A percentile compares a stretch with the other conserved stretches of the same genome.
Conservation (phyloP, 2,329 filamentous ascomycete species). For the Neonectria magnoliae region DNA sequence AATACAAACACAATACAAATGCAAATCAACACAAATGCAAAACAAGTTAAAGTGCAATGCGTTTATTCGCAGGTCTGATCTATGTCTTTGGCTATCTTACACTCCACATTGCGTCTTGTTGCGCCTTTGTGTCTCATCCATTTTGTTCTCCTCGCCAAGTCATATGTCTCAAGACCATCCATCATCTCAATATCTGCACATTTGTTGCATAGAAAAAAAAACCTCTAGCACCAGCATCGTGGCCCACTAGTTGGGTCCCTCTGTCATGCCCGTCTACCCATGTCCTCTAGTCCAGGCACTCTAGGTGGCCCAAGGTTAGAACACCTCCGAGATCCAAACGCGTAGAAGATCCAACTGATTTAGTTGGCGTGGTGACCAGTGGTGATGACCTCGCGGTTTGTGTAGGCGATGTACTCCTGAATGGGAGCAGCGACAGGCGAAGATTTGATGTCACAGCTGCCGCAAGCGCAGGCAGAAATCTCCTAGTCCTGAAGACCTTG, state of each 20-base stretch:
- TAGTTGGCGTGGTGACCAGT: background rate
- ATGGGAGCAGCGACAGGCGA: slow-evolving; percentile 11
- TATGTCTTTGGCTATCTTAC: background rate
- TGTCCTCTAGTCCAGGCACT: background rate
- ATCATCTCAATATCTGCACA: background rate
- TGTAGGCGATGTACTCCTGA: background rate
- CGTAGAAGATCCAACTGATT: background rate
- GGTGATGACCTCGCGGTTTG: background rate
- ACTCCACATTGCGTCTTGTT: background rate
- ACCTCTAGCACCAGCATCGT: background rate
- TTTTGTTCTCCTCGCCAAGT: background rate
- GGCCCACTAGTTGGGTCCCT: background rate
- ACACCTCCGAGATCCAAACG: background rate
- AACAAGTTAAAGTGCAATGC: slow-evolving; percentile 1
- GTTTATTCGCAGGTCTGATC: background rate
- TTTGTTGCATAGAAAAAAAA: too few species aligned
- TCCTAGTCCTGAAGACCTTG: slow-evolving; percentile 13
- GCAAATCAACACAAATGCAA: slow-evolving; percentile 13
- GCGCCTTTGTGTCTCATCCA: background rate
- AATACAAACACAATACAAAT: slow-evolving; percentile 18
- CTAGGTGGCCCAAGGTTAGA: background rate
- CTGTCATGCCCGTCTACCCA: background rate
- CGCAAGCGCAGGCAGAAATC: slow-evolving; percentile 13
- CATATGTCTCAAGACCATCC: background rate
- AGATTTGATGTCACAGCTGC: slow-evolving; percentile 22